Evolutionary conservation across 495 filamentous ascomycete genomes (phyloP), one percentile per base, ranked within the genome.

Genomic region (Podospora anserina): DNA sequence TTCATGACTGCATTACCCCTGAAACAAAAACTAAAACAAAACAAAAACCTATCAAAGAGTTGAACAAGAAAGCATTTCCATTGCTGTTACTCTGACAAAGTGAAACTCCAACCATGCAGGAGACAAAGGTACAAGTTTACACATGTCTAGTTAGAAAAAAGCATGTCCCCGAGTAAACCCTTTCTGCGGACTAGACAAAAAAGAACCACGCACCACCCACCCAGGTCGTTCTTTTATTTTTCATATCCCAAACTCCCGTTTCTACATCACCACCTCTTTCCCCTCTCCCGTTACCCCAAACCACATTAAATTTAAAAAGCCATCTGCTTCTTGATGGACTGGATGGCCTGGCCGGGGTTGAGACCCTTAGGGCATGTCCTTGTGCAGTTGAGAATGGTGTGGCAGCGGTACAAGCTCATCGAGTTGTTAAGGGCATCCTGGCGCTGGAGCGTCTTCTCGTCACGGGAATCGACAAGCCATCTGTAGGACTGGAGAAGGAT

Each of bases 301-400:
- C 34, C 39, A 11, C 39, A 49, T 49, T 53, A 54, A 55, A 56
- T 79, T 79, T 82, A 85, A 61, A 93, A 89, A 62, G 93, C 88
- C 91, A 99, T 88, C 82, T 90, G 88, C 90, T 97, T 98, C 90
- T 98, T 99, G 81, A 97, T 96, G 87, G 96, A 89, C 68, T 93
- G 92, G 83, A 99, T 97, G 4, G 95, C 95, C 72, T 89, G 84
- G 59, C 91, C 95, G 19, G 95, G 95, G 84, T 98, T 99, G 77
- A 99, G 81, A 30, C 95, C 95, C 91, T 99, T 99, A 75, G 95
- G 95, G 81, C 95, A 99, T 66, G 94, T 96, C 78, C 90, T 85
- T 70, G 92, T 90, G 88, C 95, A 99, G 85, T 99, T 99, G 73
- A 99, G 86, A 79, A 99, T 99, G 67, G 95, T 99, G 86, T 99